Base-by-base conservation (phyloP, 805 yeast species). In the Nakazawaea anatomiae region DNA sequence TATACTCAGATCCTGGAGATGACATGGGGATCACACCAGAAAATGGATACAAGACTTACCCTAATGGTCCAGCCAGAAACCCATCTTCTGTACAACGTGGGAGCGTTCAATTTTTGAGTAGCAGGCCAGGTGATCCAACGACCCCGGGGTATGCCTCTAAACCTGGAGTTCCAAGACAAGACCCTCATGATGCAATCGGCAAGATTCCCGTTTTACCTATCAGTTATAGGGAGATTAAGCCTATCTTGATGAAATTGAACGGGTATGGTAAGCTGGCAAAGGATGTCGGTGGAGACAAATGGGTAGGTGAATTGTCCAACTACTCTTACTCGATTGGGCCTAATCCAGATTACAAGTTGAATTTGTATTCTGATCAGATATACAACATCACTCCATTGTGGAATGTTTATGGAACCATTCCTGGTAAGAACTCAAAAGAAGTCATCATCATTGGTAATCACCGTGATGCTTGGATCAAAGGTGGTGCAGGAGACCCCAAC, bases 401-500 rank as follows among this genome's bases (percentile, higher is more conserved):
- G 68, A 83, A 87, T 58, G 83, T 84, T 32, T 72, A 81, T 58
- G 91, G 85, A 8, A 73, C 72, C 43, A 65, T 83, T 41, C 77
- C 76, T 53, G 91, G 91, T 40, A 61, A 65, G 10, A 69, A 72
- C 39, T 64, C 69, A 39, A 73, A 77, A 46, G 83, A 83, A 51
- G 82, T 78, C 18, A 73, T 86, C 45, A 62, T 87, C 36, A 62
- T 86, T 51, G 94, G 94, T 36, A 86, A 85, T 62, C 94, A 86
- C 62, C 77, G 89, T 50, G 94, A 87, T 61, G 83, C 91, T 3
- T 87, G 92, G 94, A 77, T 83, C 52, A 79, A 82, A 52, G 87
- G 87, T 46, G 89, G 89, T 12, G 90, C 91, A 1, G 84, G 81
- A 29, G 94, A 87, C 65, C 91, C 94, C 32, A 86, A 86, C 64